Evolutionary conservation across 495 filamentous ascomycete species (phyloP).

Genomic region (Amphirosellinia nigrospora): DNA sequence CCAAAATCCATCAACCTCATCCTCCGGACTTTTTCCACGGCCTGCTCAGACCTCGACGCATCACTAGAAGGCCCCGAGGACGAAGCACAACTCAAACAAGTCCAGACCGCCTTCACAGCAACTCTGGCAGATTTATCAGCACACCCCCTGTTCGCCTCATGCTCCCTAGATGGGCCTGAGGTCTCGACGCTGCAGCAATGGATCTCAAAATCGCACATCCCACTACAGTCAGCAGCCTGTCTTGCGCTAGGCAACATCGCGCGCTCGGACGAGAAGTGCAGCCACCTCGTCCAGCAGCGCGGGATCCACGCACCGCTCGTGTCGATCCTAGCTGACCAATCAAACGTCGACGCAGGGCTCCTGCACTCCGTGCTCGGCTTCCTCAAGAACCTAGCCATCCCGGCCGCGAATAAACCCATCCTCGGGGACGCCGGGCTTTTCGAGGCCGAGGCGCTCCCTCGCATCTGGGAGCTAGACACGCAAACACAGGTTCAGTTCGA

Average conservation of each 20-base stretch:
- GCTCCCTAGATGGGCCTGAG: conserved; percentile 48
- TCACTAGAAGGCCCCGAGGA: conserved; percentile 51
- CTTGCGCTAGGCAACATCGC: conserved; percentile 79
- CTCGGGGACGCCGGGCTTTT: conserved; percentile 63
- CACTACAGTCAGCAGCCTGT: conserved; percentile 73
- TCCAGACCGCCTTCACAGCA: conserved; percentile 61
- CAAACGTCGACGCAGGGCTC: conserved; percentile 52
- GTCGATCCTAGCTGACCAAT: conserved; percentile 49
- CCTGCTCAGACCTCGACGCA: conserved; percentile 36
- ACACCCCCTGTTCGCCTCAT: conserved; percentile 57
- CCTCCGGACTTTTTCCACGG: conserved; percentile 40
- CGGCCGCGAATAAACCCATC: conserved; percentile 62
- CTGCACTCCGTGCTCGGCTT: conserved; percentile 74
- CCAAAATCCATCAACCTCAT: conserved; percentile 40
- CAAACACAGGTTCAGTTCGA: conserved; percentile 74
- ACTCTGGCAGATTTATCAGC: conserved; percentile 69
- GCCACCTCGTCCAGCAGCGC: conserved; percentile 58
- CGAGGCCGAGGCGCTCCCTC: conserved; percentile 57
- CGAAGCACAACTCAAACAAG: conserved; percentile 56
- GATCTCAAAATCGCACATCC: conserved; percentile 48
- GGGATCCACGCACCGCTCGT: conserved; percentile 64
- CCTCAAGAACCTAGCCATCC: conserved; percentile 79
- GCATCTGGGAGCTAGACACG: conserved; percentile 64
- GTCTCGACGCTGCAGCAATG: conserved; percentile 55
- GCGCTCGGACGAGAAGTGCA: conserved; percentile 69